phyloP scores from a whole-genome alignment of 2,329 filamentous ascomycete species.

The Didymella segeticola region DNA sequence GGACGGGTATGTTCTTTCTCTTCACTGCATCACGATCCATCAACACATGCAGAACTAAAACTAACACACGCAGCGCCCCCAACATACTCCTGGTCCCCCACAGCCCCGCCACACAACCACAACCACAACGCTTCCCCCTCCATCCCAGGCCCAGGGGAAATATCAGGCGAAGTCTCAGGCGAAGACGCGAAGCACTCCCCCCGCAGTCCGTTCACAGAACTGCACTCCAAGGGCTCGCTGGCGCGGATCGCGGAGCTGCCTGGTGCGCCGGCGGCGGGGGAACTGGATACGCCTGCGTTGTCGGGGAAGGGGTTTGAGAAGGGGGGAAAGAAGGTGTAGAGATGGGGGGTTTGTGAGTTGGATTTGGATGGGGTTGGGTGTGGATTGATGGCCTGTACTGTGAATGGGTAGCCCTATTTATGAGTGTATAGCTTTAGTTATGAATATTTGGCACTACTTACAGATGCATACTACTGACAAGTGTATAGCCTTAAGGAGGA shows the following conservation, averaged over 20 bases:
- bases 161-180: slow-evolving; percentile 2
- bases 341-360: too few species aligned
- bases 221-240: slow-evolving; percentile 5
- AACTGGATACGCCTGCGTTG: slow-evolving; percentile 6
- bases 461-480: too few species aligned
- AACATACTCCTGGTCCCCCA: slow-evolving; percentile 5
- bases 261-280: background rate
- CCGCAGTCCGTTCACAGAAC: slow-evolving; percentile 2
- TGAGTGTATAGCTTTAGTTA: too few species aligned
- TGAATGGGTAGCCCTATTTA: too few species aligned
- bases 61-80: slow-evolving; percentile 7
- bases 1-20: background rate
- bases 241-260: slow-evolving; percentile 9
- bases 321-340: too few species aligned
- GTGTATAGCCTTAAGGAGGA: too few species aligned
- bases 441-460: too few species aligned
- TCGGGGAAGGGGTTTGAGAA: background rate
- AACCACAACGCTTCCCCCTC: too few species aligned
- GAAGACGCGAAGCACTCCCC: slow-evolving; percentile 2
- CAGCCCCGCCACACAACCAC: background rate
- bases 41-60: too few species aligned
- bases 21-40: background rate
- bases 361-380: too few species aligned
- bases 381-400: too few species aligned
- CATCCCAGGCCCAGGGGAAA: too few species aligned